Evolutionary conservation across 345 rosid species (phyloP), one percentile per base, ranked within the genome.

Genomic region (Firmiana major): DNA sequence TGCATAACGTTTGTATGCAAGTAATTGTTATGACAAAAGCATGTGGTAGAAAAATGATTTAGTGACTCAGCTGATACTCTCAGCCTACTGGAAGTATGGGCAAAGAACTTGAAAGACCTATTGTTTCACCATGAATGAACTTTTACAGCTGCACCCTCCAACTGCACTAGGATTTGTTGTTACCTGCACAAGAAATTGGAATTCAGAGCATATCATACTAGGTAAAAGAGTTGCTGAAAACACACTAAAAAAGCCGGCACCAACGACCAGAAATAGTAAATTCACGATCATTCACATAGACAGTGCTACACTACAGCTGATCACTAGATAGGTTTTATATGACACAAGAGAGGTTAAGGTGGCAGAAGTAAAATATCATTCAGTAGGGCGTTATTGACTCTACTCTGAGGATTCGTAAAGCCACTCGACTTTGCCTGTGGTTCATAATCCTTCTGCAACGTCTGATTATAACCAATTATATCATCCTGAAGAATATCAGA

Each of bases 121-220:
- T 72, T 76, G 90, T 85, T 96, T 93, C 83, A 92, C 97, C 98
- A 92, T 93, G 85, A 96, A 96, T 53, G 99, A 96, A 83, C 94
- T 96, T 81, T 96, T 96, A 83, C 99, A 96, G 80, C 99, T 91
- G 85, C 97, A 96, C 26, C 98, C 98, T 17, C 97, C 97, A 26
- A 93, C 97, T n/a, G 99, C 98, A 45, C 97, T 92, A 0, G 99
- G 99, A 80, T 95, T 95, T 40, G 88, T 80, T 63, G 94, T 87
- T 66, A 95, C 99, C 99, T 95, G 88, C 85, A 79, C 40, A 48
- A 53, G 15, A n/a, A 16, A n/a, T 31, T 12, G 19, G 43, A n/a
- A 49, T 11, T 64, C 58, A 28, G 46, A n/a, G 72, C 40, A 62
- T 31, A 62, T 15, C 66, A 28, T 13, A 28, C n/a, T 28, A 62